A percentile compares a stretch with the other conserved stretches of the same genome.
phyloP scores from a whole-genome alignment of 2,329 filamentous ascomycete species.

The Botrytis fragariae region DNA sequence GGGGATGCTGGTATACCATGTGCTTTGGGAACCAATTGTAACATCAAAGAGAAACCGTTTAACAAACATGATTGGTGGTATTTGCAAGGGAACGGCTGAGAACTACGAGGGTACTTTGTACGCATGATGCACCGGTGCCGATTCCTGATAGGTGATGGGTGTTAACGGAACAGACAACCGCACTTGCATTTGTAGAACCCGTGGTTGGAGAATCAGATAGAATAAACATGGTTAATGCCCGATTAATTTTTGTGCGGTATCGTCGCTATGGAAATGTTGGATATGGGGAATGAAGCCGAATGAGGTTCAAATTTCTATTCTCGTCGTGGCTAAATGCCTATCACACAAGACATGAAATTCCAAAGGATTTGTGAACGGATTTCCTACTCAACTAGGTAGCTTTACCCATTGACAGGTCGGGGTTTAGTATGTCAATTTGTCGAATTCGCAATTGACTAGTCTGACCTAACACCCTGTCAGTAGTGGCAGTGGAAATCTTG shows the following conservation, averaged over 20 bases:
- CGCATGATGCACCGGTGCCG: conserved; percentile 9
- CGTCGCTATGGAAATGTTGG: neutral
- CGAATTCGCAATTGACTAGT: conserved; percentile 4
- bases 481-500: neutral
- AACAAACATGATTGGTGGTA: conserved; percentile 2
- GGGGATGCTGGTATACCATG: conserved; percentile 16
- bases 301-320: conserved; percentile 1
- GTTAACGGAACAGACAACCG: conserved; percentile 3
- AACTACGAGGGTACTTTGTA: conserved; percentile 12
- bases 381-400: neutral
- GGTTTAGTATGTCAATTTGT: neutral
- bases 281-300: neutral
- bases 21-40: conserved; percentile 16
- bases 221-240: neutral
- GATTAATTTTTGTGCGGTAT: conserved; percentile 3
- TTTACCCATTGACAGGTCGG: neutral
- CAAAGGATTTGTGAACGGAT: neutral
- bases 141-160: conserved; percentile 8
- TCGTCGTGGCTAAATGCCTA: conserved; percentile 5
- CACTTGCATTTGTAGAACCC: conserved; percentile 1
- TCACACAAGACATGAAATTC: neutral
- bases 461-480: neutral
- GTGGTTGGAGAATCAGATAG: neutral
- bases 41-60: neutral
- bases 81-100: neutral